Base-by-base conservation (phyloP, 106 monocot species). In the Dendrobium chrysotoxum region DNA sequence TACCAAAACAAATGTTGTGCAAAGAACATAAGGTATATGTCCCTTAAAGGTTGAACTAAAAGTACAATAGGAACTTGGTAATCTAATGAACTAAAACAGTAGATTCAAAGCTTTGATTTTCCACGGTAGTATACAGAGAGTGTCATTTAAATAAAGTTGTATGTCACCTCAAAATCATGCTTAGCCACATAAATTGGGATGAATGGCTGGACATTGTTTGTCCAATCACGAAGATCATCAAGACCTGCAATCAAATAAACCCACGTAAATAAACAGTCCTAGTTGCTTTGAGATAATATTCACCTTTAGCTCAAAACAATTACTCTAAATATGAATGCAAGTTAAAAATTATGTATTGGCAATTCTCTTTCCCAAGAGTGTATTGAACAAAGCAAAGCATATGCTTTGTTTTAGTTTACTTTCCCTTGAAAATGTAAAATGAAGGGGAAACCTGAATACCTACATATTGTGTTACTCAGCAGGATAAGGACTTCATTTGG, bases 211-310 rank as follows among this genome's bases (percentile, higher is more conserved):
- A 99, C 87, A 81, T 99, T 95, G 84, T 99, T 99, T 79, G 99
- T 99, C 99, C 99, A 99, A 88, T 99, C 99, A 80, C 95, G 95
- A 85, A 95, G 92, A 89, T 95, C 95, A 86, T 99, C 95, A 73
- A 99, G 88, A 66, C 99, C 95, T 99, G 87, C 78, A 88, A 17
- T 15, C 66, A 42, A 83, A 64, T 54, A 79, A 72, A 68, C 38
- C 6, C 42, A 75, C 72, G 58, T n/a, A 40, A 39, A 42, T 7
- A 74, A 40, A 74, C 10, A 74, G 21, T 6, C n/a, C 17, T 42
- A 7, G 21, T 74, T 74, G 40, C 39, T 40, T 42, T 42, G 74
- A 74, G 42, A 74, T n/a, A 39, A 74, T 74, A 74, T 74, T 74
- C 74, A 40, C 7, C 8, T 7, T 30, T 31, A 74, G 6, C 15